A percentile compares a stretch with the other conserved stretches of the same genome.
Conservation (phyloP, 768 basidiomycete species). For the Filobasidium wieringae region DNA sequence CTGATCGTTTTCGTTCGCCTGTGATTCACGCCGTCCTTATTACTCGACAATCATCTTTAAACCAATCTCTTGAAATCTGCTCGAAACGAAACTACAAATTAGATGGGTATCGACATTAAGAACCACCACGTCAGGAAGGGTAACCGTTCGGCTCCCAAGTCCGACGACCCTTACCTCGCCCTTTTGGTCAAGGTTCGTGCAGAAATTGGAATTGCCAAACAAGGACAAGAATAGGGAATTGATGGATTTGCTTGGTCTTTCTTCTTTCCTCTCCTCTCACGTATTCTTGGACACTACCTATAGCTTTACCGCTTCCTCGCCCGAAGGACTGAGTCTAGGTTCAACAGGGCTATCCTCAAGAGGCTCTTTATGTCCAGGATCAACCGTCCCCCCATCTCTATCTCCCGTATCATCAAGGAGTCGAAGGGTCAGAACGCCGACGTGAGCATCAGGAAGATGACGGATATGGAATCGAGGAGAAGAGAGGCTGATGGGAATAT, state of each 20-base stretch:
- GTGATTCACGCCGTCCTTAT: background rate
- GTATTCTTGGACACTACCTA: too few relatives aligned
- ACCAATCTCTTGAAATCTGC: background rate
- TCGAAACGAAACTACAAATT: background rate
- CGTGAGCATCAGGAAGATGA: conserved; percentile 39
- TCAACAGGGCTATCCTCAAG: conserved; percentile 95
- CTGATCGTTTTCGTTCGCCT: background rate
- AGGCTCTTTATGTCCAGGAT: conserved; percentile 84
- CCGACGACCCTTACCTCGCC: conserved; percentile 97
- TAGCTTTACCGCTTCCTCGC: conserved; percentile 99
- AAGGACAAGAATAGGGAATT: background rate
- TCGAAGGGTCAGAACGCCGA: conserved; percentile 45
- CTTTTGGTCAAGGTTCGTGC: conserved; percentile 82
- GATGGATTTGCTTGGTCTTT: background rate
- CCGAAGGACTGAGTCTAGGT: conserved; percentile 83
- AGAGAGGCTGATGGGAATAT: background rate
- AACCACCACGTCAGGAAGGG: conserved; percentile 99
- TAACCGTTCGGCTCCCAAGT: conserved; percentile 83
- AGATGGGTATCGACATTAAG: conserved; percentile 83
- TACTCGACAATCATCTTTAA: background rate
- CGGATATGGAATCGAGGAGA: conserved; percentile 19
- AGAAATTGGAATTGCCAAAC: background rate
- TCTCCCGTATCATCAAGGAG: conserved; percentile 82
- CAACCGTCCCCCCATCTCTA: conserved; percentile 92
- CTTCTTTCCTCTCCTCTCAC: background rate